These are phyloP conservation scores for Citrus australasica DNA, from an alignment of 345 rosid genomes.

Conservation along the genomic window DNA sequence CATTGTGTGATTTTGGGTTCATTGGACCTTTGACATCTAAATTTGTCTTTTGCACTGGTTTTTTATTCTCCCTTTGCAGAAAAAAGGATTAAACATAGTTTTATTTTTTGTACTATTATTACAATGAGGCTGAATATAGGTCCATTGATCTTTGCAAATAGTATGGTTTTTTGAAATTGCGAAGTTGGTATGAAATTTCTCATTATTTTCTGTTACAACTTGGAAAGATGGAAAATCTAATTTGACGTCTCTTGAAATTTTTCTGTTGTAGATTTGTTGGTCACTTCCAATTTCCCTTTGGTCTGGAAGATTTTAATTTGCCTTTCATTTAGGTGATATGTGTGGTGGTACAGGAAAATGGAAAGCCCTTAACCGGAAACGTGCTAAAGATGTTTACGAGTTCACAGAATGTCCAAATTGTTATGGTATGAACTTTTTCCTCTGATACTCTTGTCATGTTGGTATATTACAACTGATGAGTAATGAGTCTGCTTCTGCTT, in stretches of 20 bases:
- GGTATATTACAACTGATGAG: not conserved
- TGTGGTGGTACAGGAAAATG: conserved; percentile 99
- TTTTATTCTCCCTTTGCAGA: not conserved
- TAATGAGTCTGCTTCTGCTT: not conserved
- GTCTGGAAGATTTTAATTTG: conserved; percentile 13
- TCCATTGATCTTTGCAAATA: not conserved
- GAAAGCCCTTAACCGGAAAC: conserved; percentile 95
- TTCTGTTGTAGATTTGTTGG: not conserved
- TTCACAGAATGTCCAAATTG: conserved; percentile 96
- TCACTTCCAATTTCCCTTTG: not conserved
- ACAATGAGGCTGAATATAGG: not conserved
- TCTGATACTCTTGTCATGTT: not conserved
- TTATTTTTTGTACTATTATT: no score
- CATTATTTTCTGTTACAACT: not conserved
- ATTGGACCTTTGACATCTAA: not conserved
- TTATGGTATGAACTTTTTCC: conserved; percentile 51
- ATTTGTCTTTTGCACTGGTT: not conserved
- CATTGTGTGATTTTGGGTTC: not conserved
- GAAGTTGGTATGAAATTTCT: not conserved
- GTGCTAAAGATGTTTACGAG: conserved; percentile 95
- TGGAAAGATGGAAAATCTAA: not conserved
- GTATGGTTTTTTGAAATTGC: not conserved
- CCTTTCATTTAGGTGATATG: conserved; percentile 74
- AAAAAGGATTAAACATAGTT: not conserved
- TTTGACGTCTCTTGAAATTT: not conserved